These are phyloP conservation scores for Neurospora hispaniola DNA, from an alignment of 495 filamentous ascomycete species.

Conservation along the genomic window DNA sequence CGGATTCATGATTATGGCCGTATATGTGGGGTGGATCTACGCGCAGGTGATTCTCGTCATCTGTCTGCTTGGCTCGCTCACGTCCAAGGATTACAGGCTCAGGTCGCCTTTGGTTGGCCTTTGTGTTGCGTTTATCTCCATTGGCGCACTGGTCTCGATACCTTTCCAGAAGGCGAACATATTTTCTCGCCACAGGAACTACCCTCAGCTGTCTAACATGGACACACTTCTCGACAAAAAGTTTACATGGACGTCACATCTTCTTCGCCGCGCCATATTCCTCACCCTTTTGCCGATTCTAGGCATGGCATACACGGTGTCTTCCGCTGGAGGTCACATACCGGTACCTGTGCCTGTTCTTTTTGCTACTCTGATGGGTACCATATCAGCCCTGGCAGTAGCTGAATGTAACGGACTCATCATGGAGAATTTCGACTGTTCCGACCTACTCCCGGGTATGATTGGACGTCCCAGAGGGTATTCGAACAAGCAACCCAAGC, in stretches of 20 bases:
- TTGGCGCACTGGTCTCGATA: constrained; percentile 56
- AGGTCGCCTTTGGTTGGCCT: constrained; percentile 51
- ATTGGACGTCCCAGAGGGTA: constrained; percentile 42
- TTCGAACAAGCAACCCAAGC: constrained; percentile 38
- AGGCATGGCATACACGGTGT: constrained; percentile 52
- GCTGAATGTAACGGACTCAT: constrained; percentile 66
- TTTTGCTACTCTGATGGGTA: constrained; percentile 55
- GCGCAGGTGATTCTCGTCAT: constrained; percentile 61
- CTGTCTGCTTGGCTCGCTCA: constrained; percentile 55
- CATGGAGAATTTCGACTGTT: constrained; percentile 74
- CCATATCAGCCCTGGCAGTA: constrained; percentile 59
- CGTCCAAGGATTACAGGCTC: constrained; percentile 52
- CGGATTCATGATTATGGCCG: constrained; percentile 58
- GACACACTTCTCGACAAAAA: constrained; percentile 46
- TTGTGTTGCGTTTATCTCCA: constrained; percentile 48
- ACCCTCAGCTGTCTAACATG: constrained; percentile 42
- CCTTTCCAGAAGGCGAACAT: constrained; percentile 62
- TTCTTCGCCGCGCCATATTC: constrained; percentile 56
- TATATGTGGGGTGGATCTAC: constrained; percentile 70
- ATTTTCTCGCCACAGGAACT: constrained; percentile 49
- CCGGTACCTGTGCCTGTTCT: constrained; percentile 52
- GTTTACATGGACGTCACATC: constrained; percentile 54
- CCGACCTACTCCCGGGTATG: constrained; percentile 54
- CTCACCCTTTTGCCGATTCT: constrained; percentile 52
- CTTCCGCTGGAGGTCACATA: constrained; percentile 45